phyloP scores from a whole-genome alignment of 2,329 filamentous ascomycete genomes.

The Colletotrichum acutatum region DNA sequence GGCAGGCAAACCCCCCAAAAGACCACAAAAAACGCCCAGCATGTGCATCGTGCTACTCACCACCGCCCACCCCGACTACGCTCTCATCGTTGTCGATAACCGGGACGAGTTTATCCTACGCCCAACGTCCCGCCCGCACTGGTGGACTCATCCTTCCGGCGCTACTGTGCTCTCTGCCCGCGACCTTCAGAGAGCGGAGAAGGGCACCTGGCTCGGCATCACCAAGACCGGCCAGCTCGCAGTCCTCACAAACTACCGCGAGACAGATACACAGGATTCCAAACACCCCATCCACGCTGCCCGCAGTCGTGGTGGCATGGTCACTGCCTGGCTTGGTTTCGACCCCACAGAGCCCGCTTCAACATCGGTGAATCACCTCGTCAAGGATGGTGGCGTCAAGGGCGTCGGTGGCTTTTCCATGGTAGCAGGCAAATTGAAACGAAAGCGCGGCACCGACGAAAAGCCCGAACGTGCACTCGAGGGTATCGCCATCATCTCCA shows the following conservation, averaged over 20 bases:
- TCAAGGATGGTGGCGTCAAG: constrained; percentile 64
- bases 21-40: not conserved
- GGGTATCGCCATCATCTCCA: constrained; percentile 71
- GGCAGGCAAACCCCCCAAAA: not conserved
- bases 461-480: constrained; percentile 45
- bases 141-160: constrained; percentile 65
- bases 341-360: constrained; percentile 58
- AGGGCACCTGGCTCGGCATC: constrained; percentile 75
- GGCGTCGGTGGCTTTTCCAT: constrained; percentile 75
- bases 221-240: constrained; percentile 69
- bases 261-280: constrained; percentile 60
- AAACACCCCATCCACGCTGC: constrained; percentile 63
- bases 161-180: constrained; percentile 66
- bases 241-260: constrained; percentile 75
- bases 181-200: constrained; percentile 70
- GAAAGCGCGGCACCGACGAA: constrained; percentile 37
- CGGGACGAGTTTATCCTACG: constrained; percentile 78
- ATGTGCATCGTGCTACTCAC: constrained; percentile 86
- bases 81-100: constrained; percentile 81
- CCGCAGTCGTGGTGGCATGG: constrained; percentile 71
- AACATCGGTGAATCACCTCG: constrained; percentile 63
- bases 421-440: constrained; percentile 70
- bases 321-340: constrained; percentile 69
- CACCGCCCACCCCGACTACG: constrained; percentile 79
- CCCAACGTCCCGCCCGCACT: constrained; percentile 72